Base-by-base conservation (phyloP, 1,284 basidiomycete species). In the Pterula multifida region DNA sequence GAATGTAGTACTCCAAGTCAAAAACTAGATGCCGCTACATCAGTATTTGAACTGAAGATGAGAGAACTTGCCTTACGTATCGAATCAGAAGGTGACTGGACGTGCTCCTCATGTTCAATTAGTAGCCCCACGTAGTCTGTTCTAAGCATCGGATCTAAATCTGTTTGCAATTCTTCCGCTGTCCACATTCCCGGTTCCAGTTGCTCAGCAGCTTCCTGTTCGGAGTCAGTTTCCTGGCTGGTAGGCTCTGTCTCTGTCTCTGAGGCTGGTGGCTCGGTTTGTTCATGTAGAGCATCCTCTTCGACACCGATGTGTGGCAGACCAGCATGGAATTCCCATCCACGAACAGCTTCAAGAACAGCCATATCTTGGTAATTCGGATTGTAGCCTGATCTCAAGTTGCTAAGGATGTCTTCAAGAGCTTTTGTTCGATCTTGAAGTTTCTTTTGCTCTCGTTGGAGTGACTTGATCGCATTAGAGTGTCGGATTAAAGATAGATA, bases 291-390 rank as follows among this genome's bases (percentile, higher is more conserved):
- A 49, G 63, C 60, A 52, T 70, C 60, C 54, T 69, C 66, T 32
- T 70, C 73, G 22, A 76, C 73, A 48, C 81, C 81, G 62, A 84
- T 80, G 52, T 83, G 81, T 1, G 79, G 79, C 13, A 85, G 66
- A 1, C 81, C 81, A 13, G 80, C 79, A n/a, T 84, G 78, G 51
- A 84, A 79, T 61, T 91, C 88, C 81, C 90, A 98, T 11, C 92
- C 93, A 45, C 92, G 83, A 3, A 97, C 93, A 15, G 95, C 94
- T 57, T 94, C 93, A 39, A 97, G 81, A 52, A 98, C 95, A 6
- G 91, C 94, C 95, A 98, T 98, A 63, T 98, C 95, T 65, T 95
- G 90, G 65, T 97, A 97, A 66, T 98, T 98, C 21, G 95, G 95
- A 65, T 98, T 98, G 70, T 97, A 98, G 0, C 85, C 85, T 6